Conservation (phyloP, 2,329 filamentous ascomycete species). For the Conoideocrella luteorostrata region DNA sequence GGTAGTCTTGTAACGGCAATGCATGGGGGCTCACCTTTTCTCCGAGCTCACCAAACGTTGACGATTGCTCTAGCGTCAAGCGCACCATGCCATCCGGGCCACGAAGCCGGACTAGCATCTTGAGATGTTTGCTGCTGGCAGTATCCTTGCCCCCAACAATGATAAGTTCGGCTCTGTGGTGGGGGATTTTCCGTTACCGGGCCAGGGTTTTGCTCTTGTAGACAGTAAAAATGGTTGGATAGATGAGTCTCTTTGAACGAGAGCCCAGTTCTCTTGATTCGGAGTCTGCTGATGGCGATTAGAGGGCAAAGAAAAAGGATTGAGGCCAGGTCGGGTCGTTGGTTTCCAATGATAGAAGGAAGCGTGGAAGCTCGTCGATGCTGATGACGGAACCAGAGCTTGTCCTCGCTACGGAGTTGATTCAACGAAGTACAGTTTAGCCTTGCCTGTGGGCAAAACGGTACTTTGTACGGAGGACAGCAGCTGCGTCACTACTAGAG, state of each 20-base stretch:
- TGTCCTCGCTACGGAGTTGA: background rate
- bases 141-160: too few species aligned
- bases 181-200: background rate
- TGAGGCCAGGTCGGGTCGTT: too few species aligned
- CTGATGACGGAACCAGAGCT: conserved; percentile 5
- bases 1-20: background rate
- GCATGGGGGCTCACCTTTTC: conserved; percentile 36
- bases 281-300: too few species aligned
- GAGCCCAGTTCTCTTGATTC: too few species aligned
- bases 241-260: too few species aligned
- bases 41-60: conserved; percentile 62
- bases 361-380: conserved; percentile 11
- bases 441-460: background rate
- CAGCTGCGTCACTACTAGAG: conserved; percentile 8
- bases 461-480: background rate
- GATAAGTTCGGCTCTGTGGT: too few species aligned
- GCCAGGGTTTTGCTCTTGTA: background rate
- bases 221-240: too few species aligned
- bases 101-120: conserved; percentile 79
- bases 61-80: conserved; percentile 66
- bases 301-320: too few species aligned
- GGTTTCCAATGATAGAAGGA: background rate
- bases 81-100: conserved; percentile 91
- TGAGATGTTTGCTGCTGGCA: conserved; percentile 16
- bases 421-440: background rate